These are phyloP conservation scores for Ilyonectria mors-panacis DNA, from an alignment of 2,329 filamentous ascomycete species.

Conservation along the genomic window DNA sequence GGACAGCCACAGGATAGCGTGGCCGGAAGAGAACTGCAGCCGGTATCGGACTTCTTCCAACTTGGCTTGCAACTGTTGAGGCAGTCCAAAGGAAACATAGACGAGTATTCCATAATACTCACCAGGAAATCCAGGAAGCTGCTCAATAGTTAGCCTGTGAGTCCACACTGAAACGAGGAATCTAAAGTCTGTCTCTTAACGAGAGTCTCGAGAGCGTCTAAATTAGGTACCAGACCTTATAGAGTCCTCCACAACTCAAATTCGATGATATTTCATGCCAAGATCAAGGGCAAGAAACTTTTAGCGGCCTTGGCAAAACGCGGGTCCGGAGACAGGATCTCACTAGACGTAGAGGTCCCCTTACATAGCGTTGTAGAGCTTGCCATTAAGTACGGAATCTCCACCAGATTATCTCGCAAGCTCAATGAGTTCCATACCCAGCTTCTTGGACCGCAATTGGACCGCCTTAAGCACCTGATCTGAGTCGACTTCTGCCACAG, in stretches of 20 bases:
- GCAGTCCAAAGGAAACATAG: conserved; percentile 30
- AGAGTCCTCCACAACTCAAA: conserved; percentile 31
- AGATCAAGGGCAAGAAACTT: conserved; percentile 15
- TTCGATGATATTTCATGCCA: conserved; percentile 24
- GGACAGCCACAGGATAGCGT: conserved; percentile 42
- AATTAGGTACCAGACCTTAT: conserved; percentile 27
- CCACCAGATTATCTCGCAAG: conserved; percentile 30
- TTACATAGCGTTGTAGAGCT: conserved; percentile 18
- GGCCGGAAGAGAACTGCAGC: conserved; percentile 36
- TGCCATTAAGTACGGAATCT: conserved; percentile 31
- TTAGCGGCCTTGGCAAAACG: conserved; percentile 31
- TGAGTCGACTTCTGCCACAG: conserved; percentile 24
- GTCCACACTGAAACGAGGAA: conserved; percentile 41
- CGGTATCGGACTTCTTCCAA: conserved; percentile 28
- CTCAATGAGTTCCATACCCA: conserved; percentile 30
- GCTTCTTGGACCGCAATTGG: conserved; percentile 36
- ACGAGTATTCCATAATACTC: conserved; percentile 31
- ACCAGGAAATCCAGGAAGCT: conserved; percentile 23
- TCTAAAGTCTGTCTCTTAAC: conserved; percentile 19
- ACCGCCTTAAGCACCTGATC: conserved; percentile 26
- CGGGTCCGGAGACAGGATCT: conserved; percentile 31
- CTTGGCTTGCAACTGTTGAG: conserved; percentile 26
- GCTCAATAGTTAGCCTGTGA: conserved; percentile 13
- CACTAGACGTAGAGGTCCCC: conserved; percentile 33
- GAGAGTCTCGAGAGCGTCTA: background rate